Percentiles rank a stretch among this genome's conserved stretches.
Evolutionary conservation across 148 eudicot species (phyloP).

Genomic region (Chenopodium suecicum): DNA sequence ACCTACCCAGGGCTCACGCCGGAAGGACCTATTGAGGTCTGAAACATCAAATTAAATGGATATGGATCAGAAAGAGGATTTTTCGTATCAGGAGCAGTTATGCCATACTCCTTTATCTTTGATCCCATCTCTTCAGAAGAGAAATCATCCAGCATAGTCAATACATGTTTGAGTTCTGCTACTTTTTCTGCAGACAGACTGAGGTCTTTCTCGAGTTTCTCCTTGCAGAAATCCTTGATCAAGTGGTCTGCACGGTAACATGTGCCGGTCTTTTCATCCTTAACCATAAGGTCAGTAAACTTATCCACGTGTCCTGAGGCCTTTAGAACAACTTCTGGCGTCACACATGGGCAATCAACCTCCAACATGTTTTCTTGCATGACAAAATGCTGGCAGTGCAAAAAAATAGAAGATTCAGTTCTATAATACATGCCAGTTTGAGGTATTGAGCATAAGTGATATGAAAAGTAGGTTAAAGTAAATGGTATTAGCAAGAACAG

Average conservation of each 20-base stretch:
- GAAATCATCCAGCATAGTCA: slow-evolving; percentile 77
- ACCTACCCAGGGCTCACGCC: slow-evolving; percentile 72
- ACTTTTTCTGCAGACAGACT: slow-evolving; percentile 56
- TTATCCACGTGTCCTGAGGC: slow-evolving; percentile 98
- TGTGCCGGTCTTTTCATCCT: slow-evolving; percentile 84
- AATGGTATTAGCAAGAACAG: not conserved
- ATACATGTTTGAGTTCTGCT: slow-evolving; percentile 70
- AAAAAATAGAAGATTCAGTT: slow-evolving; percentile 12
- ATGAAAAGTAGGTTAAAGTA: not conserved
- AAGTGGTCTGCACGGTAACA: slow-evolving; percentile 94
- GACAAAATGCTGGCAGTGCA: slow-evolving; percentile 72
- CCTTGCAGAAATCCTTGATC: slow-evolving; percentile 92
- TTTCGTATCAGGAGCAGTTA: slow-evolving; percentile 86
- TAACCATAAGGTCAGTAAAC: slow-evolving; percentile 97
- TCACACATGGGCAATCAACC: slow-evolving; percentile 96
- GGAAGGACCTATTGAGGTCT: slow-evolving; percentile 92
- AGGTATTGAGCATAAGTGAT: not conserved
- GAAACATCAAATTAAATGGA: slow-evolving; percentile 95
- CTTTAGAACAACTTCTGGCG: slow-evolving; percentile 91
- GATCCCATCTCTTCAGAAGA: slow-evolving; percentile 85
- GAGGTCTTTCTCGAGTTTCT: slow-evolving; percentile 79
- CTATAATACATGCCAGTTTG: not conserved
- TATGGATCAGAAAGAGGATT: slow-evolving; percentile 86
- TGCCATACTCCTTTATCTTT: slow-evolving; percentile 83
- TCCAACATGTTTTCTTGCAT: slow-evolving; percentile 95